These are phyloP conservation scores for Penicillium brasilianum DNA, from an alignment of 2,329 filamentous ascomycete species.

Conservation along the genomic window DNA sequence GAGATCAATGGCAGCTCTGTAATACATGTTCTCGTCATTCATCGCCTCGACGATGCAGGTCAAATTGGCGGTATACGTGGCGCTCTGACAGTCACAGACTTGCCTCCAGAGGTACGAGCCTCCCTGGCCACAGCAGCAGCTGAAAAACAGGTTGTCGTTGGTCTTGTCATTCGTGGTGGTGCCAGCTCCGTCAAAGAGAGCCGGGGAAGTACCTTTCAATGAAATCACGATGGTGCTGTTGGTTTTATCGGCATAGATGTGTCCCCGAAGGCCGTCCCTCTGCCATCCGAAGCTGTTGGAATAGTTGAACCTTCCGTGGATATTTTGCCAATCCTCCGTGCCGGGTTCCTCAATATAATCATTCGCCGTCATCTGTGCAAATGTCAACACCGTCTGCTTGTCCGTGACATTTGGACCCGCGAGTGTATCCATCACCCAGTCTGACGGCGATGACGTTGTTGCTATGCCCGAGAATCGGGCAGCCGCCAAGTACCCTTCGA, in stretches of 20 bases:
- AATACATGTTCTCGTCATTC: slow-evolving; percentile 85
- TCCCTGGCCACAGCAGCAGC: slow-evolving; percentile 94
- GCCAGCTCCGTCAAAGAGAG: slow-evolving; percentile 94
- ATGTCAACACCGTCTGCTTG: slow-evolving; percentile 78
- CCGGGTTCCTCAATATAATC: slow-evolving; percentile 79
- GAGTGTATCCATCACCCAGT: slow-evolving; percentile 83
- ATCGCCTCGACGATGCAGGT: slow-evolving; percentile 82
- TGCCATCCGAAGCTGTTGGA: slow-evolving; percentile 94
- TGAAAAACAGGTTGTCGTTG: slow-evolving; percentile 98
- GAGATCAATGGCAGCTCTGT: slow-evolving; percentile 83
- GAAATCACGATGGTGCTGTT: slow-evolving; percentile 91
- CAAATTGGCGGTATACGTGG: slow-evolving; percentile 87
- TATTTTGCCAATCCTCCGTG: slow-evolving; percentile 80
- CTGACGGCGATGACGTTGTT: slow-evolving; percentile 70
- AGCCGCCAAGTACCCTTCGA: slow-evolving; percentile 78
- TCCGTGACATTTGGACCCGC: slow-evolving; percentile 81
- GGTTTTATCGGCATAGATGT: slow-evolving; percentile 84
- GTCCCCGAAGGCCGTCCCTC: slow-evolving; percentile 82
- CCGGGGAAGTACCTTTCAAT: slow-evolving; percentile 86
- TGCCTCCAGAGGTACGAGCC: slow-evolving; percentile 88
- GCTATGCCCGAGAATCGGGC: slow-evolving; percentile 72
- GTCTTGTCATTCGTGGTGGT: slow-evolving; percentile 97
- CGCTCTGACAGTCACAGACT: slow-evolving; percentile 89
- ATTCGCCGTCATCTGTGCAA: slow-evolving; percentile 87
- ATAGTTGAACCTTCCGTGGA: slow-evolving; percentile 79